These are phyloP conservation scores for Pestalotiopsis fici DNA, from an alignment of 2,329 filamentous ascomycete genomes.

Conservation along the genomic window DNA sequence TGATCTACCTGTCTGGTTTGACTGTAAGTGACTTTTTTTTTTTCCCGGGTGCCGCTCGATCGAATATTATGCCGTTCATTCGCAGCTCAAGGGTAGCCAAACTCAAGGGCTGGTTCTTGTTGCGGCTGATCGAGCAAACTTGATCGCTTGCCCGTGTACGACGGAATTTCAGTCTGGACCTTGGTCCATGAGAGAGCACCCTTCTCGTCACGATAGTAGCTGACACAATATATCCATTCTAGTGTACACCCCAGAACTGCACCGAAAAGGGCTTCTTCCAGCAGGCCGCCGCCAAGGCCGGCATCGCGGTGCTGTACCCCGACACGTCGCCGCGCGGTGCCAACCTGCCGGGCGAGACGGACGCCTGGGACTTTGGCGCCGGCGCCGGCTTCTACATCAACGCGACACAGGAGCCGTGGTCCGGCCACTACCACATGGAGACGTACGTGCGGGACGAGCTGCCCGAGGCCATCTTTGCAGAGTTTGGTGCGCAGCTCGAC, in stretches of 20 bases:
- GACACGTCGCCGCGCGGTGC: conserved; percentile 92
- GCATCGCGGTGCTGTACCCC: conserved; percentile 91
- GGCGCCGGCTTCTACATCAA: conserved; percentile 96
- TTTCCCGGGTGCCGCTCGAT: not conserved
- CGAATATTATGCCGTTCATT: not conserved
- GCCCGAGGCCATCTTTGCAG: conserved; percentile 71
- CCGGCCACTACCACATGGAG: conserved; percentile 88
- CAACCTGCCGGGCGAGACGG: conserved; percentile 80
- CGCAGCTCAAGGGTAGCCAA: no score
- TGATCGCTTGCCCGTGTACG: no score
- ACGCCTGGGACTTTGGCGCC: conserved; percentile 86
- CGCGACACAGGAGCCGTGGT: conserved; percentile 75
- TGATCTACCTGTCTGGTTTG: conserved; percentile 91
- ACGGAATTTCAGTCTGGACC: no score
- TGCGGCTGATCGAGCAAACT: no score
- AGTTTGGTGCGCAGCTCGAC: conserved; percentile 72
- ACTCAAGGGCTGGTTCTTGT: no score
- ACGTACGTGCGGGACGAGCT: conserved; percentile 88
- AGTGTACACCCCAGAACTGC: conserved; percentile 85
- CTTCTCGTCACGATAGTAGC: no score
- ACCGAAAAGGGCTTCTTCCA: conserved; percentile 90
- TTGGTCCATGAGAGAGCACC: no score
- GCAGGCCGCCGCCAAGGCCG: conserved; percentile 73
- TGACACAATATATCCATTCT: not conserved
- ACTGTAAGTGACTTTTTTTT: conserved; percentile 43